Evolutionary conservation across 2,329 filamentous ascomycete genomes (phyloP), one percentile per base, ranked within the genome.

Genomic region (Calonectria honghensis): DNA sequence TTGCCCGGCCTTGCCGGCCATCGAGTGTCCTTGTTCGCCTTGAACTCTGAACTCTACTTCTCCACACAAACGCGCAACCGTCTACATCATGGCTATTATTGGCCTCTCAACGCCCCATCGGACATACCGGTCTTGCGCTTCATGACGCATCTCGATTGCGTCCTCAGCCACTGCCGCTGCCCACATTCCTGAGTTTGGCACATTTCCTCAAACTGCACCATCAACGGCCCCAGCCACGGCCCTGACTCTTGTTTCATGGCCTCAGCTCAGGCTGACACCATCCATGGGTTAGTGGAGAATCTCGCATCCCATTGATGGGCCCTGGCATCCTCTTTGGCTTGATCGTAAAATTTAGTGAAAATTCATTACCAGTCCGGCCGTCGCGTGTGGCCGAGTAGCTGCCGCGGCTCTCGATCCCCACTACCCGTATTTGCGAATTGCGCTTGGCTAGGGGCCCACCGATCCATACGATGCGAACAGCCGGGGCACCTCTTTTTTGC

Each of bases 351-450:
- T 35, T 52, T 24, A 37, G 24, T 31, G 32, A 48, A 67, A 52
- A 52, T 35, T 14, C 37, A 50, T n/a, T 31, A 24, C 39, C 18
- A 57, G 29, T 32, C 16, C 16, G 14, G 14, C 11, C 11, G 32
- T 48, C 20, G 45, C 45, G 31, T 59, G 32, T 59, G 13, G 32
- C 31, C 54, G 35, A 63, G 37, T n/a, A n/a, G 52, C 9, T 41
- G 37, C 57, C n/a, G 39, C 24, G 35, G 45, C 45, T 48, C n/a
- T 48, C 20, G n/a, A 13, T 3, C 45, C 24, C 57, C 57, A 59
- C 35, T 11, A 39, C 70, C 70, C 70, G 70, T 72, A 72, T 72
- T 63, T 67, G 35, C 52, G 64, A 61, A 72, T 51, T 72, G 39
- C 27, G 27, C 27, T 54, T 59, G 24, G 18, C 7, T 29, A 31